Evolutionary conservation across 1,139 yeast genomes (phyloP).

Genomic region (Meyerozyma sp.): DNA sequence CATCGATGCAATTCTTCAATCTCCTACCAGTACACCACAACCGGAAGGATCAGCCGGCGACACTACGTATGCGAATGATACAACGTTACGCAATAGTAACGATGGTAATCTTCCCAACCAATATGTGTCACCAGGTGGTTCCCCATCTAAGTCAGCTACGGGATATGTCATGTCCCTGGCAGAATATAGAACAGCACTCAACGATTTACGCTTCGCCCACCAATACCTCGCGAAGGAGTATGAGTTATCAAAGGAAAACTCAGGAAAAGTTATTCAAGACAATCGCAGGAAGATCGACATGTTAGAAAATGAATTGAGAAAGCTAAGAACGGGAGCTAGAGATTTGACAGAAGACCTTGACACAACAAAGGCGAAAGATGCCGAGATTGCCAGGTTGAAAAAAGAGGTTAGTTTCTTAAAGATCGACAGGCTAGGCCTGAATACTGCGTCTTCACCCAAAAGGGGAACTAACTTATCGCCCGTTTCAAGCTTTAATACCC

Average conservation of each 20-base stretch:
- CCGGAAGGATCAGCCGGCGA: constrained; percentile 9
- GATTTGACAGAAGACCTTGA: constrained; percentile 6
- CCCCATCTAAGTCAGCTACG: constrained; percentile 4
- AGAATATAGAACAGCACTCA: constrained; percentile 51
- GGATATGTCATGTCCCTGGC: constrained; percentile 24
- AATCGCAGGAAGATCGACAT: constrained; percentile 39
- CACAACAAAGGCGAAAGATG: constrained; percentile 33
- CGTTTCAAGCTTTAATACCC: constrained; percentile 4
- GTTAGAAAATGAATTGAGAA: constrained; percentile 41
- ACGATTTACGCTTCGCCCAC: constrained; percentile 60
- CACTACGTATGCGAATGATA: constrained; percentile 8
- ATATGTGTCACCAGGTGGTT: constrained; percentile 13
- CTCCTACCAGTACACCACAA: background rate
- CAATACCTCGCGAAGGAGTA: constrained; percentile 57
- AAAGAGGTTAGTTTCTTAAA: constrained; percentile 44
- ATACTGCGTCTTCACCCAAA: constrained; percentile 2
- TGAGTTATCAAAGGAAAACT: constrained; percentile 50
- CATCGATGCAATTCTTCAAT: constrained; percentile 32
- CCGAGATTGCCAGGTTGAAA: constrained; percentile 41
- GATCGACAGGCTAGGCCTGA: constrained; percentile 43
- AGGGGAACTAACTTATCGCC: constrained; percentile 4
- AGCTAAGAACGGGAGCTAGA: constrained; percentile 11
- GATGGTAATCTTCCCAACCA: constrained; percentile 13
- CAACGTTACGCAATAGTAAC: constrained; percentile 3
- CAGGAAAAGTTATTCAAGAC: constrained; percentile 42